Base-by-base conservation (phyloP, 331 rosid species). In the Ulmus americana region DNA sequence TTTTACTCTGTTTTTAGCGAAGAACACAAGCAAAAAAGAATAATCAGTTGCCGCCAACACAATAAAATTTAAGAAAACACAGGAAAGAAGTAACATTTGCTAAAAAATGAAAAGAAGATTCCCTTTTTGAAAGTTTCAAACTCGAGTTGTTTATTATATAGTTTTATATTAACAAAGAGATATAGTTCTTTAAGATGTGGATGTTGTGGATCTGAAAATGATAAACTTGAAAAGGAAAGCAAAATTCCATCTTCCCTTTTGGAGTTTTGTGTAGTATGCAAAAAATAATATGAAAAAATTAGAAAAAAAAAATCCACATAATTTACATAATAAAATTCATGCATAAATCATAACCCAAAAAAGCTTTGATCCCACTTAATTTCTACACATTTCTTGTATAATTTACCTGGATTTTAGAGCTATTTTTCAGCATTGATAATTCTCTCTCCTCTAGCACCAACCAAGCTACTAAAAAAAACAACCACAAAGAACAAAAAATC, bases 21-120 rank as follows among this genome's bases (percentile, higher is more conserved):
- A 76, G 71, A 77, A 76, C 50, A 61, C 48, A 54, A 13, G 46
- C 66, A 71, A 76, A 74, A 76, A 72, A 70, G 65, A 69, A 70
- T 70, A 69, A 80, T 78, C 63, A 86, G 82, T 69, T 70, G 54
- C 76, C 54, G 74, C 73, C 80, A 69, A 68, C 63, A 28, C 35
- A 28, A 28, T 3, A 28, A 28, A 28, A 28, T 28, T 28, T 2
- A 28, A 53, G 18, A 61, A 73, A 44, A 59, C 12, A 28, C 50
- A 55, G 43, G 6, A 13, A 16, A 49, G 1, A 39, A 78, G 59
- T 49, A 59, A 63, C 47, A 70, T 39, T 59, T 35, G 48, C 50
- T 22, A 39, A 28, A 61, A 50, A 64, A 1, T 48, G 47, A 69
- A 9, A 42, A 38, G 53, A 67, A 76, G 77, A 80, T 76, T 80